phyloP scores from a whole-genome alignment of 2,329 filamentous ascomycete genomes.

The Sphaerulina musiva region DNA sequence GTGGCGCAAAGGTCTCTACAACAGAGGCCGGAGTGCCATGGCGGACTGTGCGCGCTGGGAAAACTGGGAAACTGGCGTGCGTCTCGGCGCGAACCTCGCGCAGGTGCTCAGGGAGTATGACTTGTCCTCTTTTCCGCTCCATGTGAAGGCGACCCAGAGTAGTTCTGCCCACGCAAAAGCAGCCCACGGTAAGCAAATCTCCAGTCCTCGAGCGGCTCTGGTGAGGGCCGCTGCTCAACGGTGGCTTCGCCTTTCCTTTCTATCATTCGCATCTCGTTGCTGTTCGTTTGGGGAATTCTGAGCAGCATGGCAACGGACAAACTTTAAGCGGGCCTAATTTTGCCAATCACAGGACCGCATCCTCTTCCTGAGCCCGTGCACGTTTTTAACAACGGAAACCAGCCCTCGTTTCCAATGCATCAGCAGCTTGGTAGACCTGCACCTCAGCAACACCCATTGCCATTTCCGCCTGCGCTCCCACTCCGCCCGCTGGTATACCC shows the following conservation, averaged over 20 bases:
- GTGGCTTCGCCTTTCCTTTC: not conserved
- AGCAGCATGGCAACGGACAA: not conserved
- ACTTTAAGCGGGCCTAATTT: constrained; percentile 4
- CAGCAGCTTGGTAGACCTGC: constrained; percentile 2
- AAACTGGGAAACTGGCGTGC: constrained; percentile 54
- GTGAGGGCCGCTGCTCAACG: not conserved
- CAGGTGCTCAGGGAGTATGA: constrained; percentile 33
- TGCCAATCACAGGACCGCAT: constrained; percentile 21
- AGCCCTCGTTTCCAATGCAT: constrained; percentile 8
- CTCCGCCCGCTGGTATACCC: constrained; percentile 5
- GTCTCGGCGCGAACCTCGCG: constrained; percentile 25
- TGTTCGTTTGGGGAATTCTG: not conserved
- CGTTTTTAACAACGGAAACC: constrained; percentile 20
- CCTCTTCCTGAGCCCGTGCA: constrained; percentile 28
- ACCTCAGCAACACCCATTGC: constrained; percentile 2
- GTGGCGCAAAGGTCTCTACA: constrained; percentile 69
- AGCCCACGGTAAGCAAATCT: constrained; percentile 27
- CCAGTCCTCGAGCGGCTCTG: not conserved
- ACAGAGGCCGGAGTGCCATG: constrained; percentile 54
- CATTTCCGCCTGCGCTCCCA: constrained; percentile 10
- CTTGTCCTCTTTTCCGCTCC: constrained; percentile 26
- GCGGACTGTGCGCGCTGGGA: constrained; percentile 65
- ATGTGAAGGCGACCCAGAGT: constrained; percentile 19
- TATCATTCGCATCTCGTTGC: not conserved
- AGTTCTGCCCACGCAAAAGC: constrained; percentile 21